phyloP scores from a whole-genome alignment of 78 protist species.

The Guillardia theta region DNA sequence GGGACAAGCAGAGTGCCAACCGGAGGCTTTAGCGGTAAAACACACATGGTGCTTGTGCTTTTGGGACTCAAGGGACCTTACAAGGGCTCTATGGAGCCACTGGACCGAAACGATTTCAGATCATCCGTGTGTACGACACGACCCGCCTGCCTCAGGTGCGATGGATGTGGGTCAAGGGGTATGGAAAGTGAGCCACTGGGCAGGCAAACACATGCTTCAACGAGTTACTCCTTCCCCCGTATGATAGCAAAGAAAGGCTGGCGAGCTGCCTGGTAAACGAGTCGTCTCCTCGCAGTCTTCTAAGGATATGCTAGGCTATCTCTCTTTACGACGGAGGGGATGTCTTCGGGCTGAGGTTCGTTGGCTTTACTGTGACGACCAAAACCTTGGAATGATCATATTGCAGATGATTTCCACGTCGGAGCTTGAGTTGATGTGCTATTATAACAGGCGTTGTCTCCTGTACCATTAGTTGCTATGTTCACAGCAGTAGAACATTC shows the following conservation, averaged over 20 bases:
- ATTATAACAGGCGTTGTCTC: no score
- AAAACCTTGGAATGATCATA: neutral
- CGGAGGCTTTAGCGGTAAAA: neutral
- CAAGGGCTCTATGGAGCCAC: neutral
- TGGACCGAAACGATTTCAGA: neutral
- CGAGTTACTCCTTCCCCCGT: constrained; percentile 2
- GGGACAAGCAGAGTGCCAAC: neutral
- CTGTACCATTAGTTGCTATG: no score
- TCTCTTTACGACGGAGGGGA: constrained; percentile 11
- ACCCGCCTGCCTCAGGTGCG: neutral
- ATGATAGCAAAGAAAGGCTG: neutral
- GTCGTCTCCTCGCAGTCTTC: neutral
- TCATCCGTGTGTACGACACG: constrained; percentile 17
- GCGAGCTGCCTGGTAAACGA: neutral
- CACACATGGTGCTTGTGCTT: no score
- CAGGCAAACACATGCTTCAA: constrained; percentile 17
- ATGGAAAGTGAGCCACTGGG: neutral
- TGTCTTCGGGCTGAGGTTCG: neutral
- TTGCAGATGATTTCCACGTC: no score
- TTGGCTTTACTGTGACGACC: neutral
- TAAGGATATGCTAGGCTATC: neutral
- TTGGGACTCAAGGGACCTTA: no score
- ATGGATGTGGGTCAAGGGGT: neutral
- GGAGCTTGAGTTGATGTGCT: no score
- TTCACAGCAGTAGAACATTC: no score